These are phyloP conservation scores for Diaporthe sp. DNA, from an alignment of 2,329 filamentous ascomycete species.

Conservation along the genomic window DNA sequence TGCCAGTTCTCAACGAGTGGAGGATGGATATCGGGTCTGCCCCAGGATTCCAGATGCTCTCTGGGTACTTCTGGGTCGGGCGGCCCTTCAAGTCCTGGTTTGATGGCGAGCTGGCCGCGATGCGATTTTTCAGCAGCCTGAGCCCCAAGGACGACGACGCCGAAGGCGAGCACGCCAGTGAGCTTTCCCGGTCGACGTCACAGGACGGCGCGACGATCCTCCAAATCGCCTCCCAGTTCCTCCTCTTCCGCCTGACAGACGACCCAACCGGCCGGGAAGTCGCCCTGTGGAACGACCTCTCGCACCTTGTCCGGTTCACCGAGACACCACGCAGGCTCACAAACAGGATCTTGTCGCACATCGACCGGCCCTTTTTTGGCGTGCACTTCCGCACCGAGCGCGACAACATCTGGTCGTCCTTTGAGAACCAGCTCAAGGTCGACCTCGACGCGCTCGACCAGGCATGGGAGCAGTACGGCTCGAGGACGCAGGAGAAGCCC, in stretches of 20 bases:
- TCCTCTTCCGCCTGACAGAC: conserved; percentile 54
- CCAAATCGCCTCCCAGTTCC: conserved; percentile 49
- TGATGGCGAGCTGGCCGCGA: conserved; percentile 19
- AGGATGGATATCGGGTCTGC: conserved; percentile 30
- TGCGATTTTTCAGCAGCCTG: conserved; percentile 24
- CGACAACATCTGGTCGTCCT: conserved; percentile 54
- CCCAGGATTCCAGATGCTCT: conserved; percentile 23
- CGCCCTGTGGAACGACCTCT: conserved; percentile 53
- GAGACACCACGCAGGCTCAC: conserved; percentile 48
- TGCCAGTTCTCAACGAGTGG: conserved; percentile 36
- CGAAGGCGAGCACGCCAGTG: conserved; percentile 36
- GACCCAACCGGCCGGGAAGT: conserved; percentile 53
- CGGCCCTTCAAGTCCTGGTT: conserved; percentile 39
- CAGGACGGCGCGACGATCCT: conserved; percentile 49
- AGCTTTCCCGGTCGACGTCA: conserved; percentile 21
- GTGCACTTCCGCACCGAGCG: conserved; percentile 55
- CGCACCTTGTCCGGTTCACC: conserved; percentile 50
- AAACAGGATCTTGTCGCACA: conserved; percentile 44
- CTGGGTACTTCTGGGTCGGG: conserved; percentile 41
- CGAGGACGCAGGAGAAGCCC: conserved; percentile 44
- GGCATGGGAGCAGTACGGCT: conserved; percentile 49
- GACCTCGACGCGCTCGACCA: conserved; percentile 53
- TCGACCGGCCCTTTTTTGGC: conserved; percentile 50
- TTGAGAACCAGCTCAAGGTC: conserved; percentile 51
- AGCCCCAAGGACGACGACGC: conserved; percentile 33